Conservation (phyloP, 805 yeast species). For the Candida nanaspora region DNA sequence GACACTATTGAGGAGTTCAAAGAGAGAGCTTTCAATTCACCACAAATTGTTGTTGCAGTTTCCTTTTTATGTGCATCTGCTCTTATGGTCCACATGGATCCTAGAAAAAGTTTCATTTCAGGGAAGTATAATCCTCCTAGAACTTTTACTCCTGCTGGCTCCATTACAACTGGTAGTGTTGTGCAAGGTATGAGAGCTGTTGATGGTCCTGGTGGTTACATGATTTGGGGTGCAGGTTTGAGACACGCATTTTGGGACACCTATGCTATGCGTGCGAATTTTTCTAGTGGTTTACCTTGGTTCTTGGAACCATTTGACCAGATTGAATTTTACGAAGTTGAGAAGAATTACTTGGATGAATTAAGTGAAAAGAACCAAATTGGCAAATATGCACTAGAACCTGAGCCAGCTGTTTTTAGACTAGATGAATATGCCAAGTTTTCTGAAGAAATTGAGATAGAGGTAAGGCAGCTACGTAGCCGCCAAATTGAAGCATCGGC, state of each 20-base stretch:
- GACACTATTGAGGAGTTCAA: constrained; percentile 19
- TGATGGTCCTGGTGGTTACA: constrained; percentile 26
- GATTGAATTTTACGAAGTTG: constrained; percentile 27
- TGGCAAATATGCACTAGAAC: background rate
- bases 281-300: constrained; percentile 22
- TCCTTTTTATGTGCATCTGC: constrained; percentile 25
- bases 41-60: constrained; percentile 22
- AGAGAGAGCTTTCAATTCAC: constrained; percentile 12
- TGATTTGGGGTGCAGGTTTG: constrained; percentile 26
- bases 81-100: constrained; percentile 23
- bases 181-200: constrained; percentile 22
- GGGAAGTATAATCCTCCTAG: constrained; percentile 25
- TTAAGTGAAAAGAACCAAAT: background rate
- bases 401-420: background rate
- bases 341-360: constrained; percentile 9
- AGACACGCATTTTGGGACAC: constrained; percentile 28
- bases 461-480: background rate
- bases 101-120: constrained; percentile 20
- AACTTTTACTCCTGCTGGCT: constrained; percentile 26
- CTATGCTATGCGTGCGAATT: constrained; percentile 17
- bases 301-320: constrained; percentile 27
- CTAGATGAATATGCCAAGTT: constrained; percentile 1
- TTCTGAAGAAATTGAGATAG: background rate
- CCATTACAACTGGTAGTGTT: constrained; percentile 23
- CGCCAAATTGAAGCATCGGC: background rate